Percentiles rank a stretch among this genome's conserved stretches.
Conservation (phyloP, 495 filamentous ascomycete genomes). For the Sporormia fimetaria region DNA sequence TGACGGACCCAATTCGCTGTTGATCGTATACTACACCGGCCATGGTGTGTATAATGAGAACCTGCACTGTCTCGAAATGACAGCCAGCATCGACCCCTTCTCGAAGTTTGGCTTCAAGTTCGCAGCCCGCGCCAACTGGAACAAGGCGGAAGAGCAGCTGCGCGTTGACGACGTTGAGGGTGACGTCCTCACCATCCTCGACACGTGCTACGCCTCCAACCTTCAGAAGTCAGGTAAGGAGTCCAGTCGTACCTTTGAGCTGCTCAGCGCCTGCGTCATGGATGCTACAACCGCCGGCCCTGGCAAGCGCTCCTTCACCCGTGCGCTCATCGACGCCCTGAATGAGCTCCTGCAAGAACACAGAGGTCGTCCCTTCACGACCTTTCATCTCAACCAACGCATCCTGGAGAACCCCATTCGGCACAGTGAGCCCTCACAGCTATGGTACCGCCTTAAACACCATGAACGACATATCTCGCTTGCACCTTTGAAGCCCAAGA, state of each 20-base stretch:
- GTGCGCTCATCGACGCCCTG: slow-evolving; percentile 19
- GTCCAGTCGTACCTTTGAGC: slow-evolving; percentile 13
- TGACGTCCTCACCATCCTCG: slow-evolving; percentile 26
- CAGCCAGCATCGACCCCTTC: slow-evolving; percentile 1
- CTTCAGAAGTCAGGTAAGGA: slow-evolving; percentile 17
- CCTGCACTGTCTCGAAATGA: slow-evolving; percentile 10
- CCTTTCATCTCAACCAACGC: slow-evolving; percentile 14
- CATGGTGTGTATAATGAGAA: slow-evolving; percentile 21
- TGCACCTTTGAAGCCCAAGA: slow-evolving; percentile 10
- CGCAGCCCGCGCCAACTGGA: slow-evolving; percentile 22
- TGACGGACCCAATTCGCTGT: slow-evolving; percentile 20
- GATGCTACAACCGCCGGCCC: slow-evolving; percentile 12
- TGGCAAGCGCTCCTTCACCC: slow-evolving; percentile 20
- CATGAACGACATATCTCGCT: slow-evolving; percentile 19
- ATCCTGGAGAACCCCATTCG: slow-evolving; percentile 14
- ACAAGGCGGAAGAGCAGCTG: slow-evolving; percentile 19
- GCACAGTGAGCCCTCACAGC: slow-evolving; percentile 12
- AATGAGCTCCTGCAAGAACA: slow-evolving; percentile 12
- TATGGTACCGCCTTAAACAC: slow-evolving; percentile 16
- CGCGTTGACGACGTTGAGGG: slow-evolving; percentile 17
- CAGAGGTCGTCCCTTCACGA: slow-evolving; percentile 11
- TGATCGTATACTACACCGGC: slow-evolving; percentile 30
- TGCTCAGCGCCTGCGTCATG: slow-evolving; percentile 11
- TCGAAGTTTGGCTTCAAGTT: slow-evolving; percentile 5
- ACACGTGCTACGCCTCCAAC: slow-evolving; percentile 27